Evolutionary conservation across 2,329 filamentous ascomycete species (phyloP), one percentile per base, ranked within the genome.

Genomic region (Celoporthe dispersa): DNA sequence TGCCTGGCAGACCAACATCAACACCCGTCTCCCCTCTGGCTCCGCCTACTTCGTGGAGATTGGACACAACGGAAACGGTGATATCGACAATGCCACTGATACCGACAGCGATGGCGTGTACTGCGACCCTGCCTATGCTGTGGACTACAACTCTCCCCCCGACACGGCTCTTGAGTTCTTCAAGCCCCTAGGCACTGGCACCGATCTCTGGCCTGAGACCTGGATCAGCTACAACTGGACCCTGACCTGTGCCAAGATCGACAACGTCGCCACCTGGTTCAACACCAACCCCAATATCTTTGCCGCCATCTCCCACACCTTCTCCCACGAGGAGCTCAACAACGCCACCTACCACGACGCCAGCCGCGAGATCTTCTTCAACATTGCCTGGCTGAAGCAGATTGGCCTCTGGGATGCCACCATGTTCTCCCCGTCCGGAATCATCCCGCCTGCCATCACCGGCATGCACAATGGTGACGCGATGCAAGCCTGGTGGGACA

Each of bases 401-500:
- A 81, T 84, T 12, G 85, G 86, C 16, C 79, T 90, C 68, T 79
- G 81, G 69, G 72, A 78, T 31, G 83, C 83, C 19, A 76, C 75
- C 25, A 80, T 81, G 59, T 90, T 84, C 76, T 89, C 86, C 35
- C 72, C 79, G 2, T 82, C 84, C 53, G 88, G 87, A 39, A 82
- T 90, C 66, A 87, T 90, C 70, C 88, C 88, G 2, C 88, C 88
- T 0, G 87, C 87, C 48, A 90, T 90, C 71, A 90, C 88, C 1
- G 88, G 88, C 64, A 76, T 90, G 35, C 86, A 90, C 79, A 90
- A 90, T 73, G 88, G 86, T n/a, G 88, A 90, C 77, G 88, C 84
- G 14, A 84, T 90, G 62, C 79, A 79, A 66, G 88, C 86, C 8
- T 90, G 87, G 87, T 81, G 81, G 74, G 86, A 88, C 60, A 87